phyloP scores from a whole-genome alignment of 23 red algal species.

The Gracilaria gracilis region DNA sequence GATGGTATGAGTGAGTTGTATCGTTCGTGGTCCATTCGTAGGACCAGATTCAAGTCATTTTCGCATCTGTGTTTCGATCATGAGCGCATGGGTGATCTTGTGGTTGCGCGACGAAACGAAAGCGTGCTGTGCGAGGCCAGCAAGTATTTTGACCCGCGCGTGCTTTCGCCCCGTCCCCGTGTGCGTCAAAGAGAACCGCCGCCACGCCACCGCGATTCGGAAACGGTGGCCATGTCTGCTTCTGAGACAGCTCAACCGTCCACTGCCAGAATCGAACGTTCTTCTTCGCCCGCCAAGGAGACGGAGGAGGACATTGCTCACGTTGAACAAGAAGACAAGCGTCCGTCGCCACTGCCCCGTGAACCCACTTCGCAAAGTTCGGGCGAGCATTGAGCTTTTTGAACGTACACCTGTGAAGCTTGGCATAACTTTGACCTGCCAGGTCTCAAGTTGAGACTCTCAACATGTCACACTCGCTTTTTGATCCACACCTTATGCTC shows the following conservation, averaged over 20 bases:
- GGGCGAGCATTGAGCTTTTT: background rate
- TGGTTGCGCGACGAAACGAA: slow-evolving; percentile 5
- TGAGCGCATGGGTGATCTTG: slow-evolving; percentile 6
- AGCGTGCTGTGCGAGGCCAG: slow-evolving; percentile 28
- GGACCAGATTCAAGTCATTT: slow-evolving; percentile 17
- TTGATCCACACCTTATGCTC: background rate
- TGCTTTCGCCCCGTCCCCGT: background rate
- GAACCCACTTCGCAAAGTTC: slow-evolving; percentile 34
- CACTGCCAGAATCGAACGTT: background rate
- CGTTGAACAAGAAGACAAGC: background rate
- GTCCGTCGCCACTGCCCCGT: background rate
- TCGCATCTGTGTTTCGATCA: slow-evolving; percentile 5
- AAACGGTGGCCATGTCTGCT: no score
- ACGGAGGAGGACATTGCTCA: no score
- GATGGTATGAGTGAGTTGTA: slow-evolving; percentile 26
- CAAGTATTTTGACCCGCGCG: background rate
- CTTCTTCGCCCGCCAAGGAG: background rate
- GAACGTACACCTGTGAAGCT: background rate
- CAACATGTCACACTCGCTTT: background rate
- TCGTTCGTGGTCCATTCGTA: slow-evolving; percentile 22
- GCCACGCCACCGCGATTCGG: background rate
- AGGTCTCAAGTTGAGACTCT: no score
- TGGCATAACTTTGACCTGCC: background rate
- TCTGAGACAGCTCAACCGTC: background rate
- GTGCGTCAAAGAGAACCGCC: background rate